A percentile compares a stretch with the other conserved stretches of the same genome.
These are phyloP conservation scores for Neodidymelliopsis sp. DNA, from an alignment of 2,329 filamentous ascomycete genomes.

Conservation along the genomic window DNA sequence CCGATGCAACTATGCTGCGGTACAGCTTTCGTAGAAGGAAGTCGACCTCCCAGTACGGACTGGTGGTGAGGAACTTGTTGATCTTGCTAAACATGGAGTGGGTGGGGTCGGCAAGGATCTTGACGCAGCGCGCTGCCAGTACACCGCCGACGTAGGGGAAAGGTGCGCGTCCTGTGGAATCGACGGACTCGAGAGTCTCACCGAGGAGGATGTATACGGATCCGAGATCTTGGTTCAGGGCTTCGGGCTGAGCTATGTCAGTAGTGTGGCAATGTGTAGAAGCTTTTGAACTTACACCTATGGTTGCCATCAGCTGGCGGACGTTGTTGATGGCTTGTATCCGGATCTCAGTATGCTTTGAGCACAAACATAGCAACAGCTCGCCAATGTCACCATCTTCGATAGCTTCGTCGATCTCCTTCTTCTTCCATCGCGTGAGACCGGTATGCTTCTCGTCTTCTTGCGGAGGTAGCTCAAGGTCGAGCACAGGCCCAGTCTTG, in stretches of 20 bases:
- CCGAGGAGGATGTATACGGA: slow-evolving; percentile 81
- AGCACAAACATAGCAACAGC: slow-evolving; percentile 78
- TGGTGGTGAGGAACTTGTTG: slow-evolving; percentile 81
- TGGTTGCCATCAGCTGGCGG: slow-evolving; percentile 64
- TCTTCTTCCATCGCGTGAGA: slow-evolving; percentile 72
- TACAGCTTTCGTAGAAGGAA: slow-evolving; percentile 67
- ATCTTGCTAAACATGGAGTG: slow-evolving; percentile 86
- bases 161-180: slow-evolving; percentile 41
- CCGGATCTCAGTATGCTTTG: slow-evolving; percentile 76
- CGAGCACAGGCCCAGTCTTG: slow-evolving; percentile 21
- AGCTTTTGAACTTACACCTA: slow-evolving; percentile 51
- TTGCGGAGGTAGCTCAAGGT: slow-evolving; percentile 48
- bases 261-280: not conserved
- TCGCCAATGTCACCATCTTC: slow-evolving; percentile 77
- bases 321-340: slow-evolving; percentile 77
- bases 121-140: slow-evolving; percentile 75
- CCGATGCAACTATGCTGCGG: slow-evolving; percentile 75
- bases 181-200: slow-evolving; percentile 77
- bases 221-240: slow-evolving; percentile 70
- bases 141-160: slow-evolving; percentile 78
- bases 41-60: slow-evolving; percentile 73
- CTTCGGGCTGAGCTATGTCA: slow-evolving; percentile 10
- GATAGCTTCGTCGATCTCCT: slow-evolving; percentile 78
- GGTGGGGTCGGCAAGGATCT: slow-evolving; percentile 76
- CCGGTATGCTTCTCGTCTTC: slow-evolving; percentile 56